Evolutionary conservation across 768 basidiomycete genomes (phyloP).

Genomic region (Amanita molliuscula): DNA sequence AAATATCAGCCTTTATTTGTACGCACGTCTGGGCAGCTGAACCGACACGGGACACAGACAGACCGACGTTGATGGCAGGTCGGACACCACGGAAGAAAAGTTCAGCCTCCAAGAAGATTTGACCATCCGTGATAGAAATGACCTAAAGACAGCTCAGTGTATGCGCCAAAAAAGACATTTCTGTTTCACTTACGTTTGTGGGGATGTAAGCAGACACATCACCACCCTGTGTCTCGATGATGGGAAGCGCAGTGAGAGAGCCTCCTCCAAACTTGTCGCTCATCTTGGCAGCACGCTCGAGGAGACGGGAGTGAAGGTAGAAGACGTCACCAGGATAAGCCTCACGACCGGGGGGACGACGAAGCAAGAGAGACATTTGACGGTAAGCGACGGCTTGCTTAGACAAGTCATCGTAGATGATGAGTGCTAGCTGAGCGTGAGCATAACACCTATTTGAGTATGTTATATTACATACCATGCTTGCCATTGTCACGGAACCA

Average conservation of each 20-base stretch:
- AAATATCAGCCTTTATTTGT: not conserved
- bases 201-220: conserved; percentile 99
- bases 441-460: not conserved
- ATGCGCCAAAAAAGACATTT: not conserved
- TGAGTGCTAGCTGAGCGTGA: conserved; percentile 51
- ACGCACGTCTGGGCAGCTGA: conserved; percentile 98
- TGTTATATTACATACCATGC: conserved; percentile 53
- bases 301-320: conserved; percentile 99
- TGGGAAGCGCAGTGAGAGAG: conserved; percentile 96
- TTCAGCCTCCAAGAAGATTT: conserved; percentile 99
- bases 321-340: conserved; percentile 99
- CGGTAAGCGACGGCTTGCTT: conserved; percentile 99
- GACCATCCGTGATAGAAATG: conserved; percentile 99
- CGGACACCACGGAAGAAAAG: conserved; percentile 99
- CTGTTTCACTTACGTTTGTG: conserved; percentile 53
- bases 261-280: conserved; percentile 98
- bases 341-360: conserved; percentile 99
- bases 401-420: conserved; percentile 99
- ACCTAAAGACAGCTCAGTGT: conserved; percentile 41
- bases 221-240: conserved; percentile 99
- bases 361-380: conserved; percentile 99
- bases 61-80: conserved; percentile 99
- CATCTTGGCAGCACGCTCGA: conserved; percentile 99
- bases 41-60: conserved; percentile 99
- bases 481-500: conserved; percentile 99